Base-by-base conservation (phyloP, 2,329 filamentous ascomycete species). In the Aureobasidium melanogenum region DNA sequence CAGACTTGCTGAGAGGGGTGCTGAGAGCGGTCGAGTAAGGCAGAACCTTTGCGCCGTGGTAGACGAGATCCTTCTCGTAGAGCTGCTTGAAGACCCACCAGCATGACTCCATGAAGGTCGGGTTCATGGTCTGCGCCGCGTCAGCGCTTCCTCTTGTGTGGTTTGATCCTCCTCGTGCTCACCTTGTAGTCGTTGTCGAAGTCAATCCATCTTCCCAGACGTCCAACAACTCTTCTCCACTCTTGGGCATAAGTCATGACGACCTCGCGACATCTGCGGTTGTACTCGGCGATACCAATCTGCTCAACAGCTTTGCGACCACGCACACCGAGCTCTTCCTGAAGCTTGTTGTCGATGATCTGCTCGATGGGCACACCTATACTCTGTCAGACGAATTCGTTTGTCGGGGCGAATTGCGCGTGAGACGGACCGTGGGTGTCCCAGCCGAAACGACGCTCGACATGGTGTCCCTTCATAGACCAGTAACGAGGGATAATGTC, bases 1-100 rank as follows among this genome's bases (percentile, higher is more conserved):
- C 93, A 69, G 96, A 95, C 75, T 96, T 95, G 75, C 89, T 95
- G 67, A 97, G 80, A 5, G 91, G 88, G 2, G 92, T 97, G 61
- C 88, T 91, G 70, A 96, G 82, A 17, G 88, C 91, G 1, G 91
- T 97, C 32, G 91, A 96, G 75, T 94, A 97, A 14, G 93, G 93
- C 89, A 97, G 94, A 64, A 97, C 91, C 70, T 87, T 86, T 75
- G 94, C 89, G 46, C 91, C 92, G 67, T 91, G 88, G 73, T 97
- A 97, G 60, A 97, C 91, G 64, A 88, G 81, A 61, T 86, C 89
- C 76, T 96, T 96, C 68, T 96, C 89, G 73, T 90, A 95, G 26
- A 97, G 81, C 72, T 93, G 85, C 79, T 94, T 95, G 80, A 96
- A 96, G 19, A 94, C 88, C 92, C 93, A 97, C 93, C 93, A 97